Percentiles rank a stretch among this genome's conserved stretches.
Conservation (phyloP, 495 filamentous ascomycete species). For the Podospora didyma region DNA sequence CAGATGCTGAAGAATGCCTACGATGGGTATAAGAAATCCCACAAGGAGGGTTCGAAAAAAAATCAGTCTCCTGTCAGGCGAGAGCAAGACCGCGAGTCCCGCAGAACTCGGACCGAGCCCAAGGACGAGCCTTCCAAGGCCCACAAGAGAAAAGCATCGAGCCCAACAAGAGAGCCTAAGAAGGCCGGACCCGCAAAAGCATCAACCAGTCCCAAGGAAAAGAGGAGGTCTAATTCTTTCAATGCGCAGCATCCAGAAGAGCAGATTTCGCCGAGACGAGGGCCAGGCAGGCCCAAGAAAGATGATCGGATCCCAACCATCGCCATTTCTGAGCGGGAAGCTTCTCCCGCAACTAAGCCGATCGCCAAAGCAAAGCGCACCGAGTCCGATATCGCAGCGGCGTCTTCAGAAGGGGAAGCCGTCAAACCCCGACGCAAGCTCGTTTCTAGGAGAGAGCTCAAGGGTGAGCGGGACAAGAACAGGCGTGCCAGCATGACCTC, state of each 20-base stretch:
- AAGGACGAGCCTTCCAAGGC: constrained; percentile 32
- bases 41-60: constrained; percentile 39
- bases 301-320: constrained; percentile 42
- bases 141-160: constrained; percentile 46
- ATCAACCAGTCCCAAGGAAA: constrained; percentile 39
- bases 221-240: constrained; percentile 35
- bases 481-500: constrained; percentile 46
- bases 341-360: constrained; percentile 40
- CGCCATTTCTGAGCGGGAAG: constrained; percentile 50
- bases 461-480: constrained; percentile 52
- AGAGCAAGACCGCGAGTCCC: constrained; percentile 54
- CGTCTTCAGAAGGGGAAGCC: constrained; percentile 49
- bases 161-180: constrained; percentile 45
- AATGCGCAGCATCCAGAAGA: constrained; percentile 35
- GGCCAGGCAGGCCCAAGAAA: constrained; percentile 45
- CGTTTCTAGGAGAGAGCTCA: constrained; percentile 55
- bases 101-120: constrained; percentile 44
- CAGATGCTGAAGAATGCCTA: constrained; percentile 76
- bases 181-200: constrained; percentile 28
- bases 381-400: constrained; percentile 43
- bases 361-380: constrained; percentile 39
- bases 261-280: constrained; percentile 42
- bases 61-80: constrained; percentile 53
- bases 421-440: constrained; percentile 57
- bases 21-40: constrained; percentile 54